Evolutionary conservation across 1,284 basidiomycete species (phyloP), one percentile per base, ranked within the genome.

Genomic region (Cutaneotrichosporon cavernicola): DNA sequence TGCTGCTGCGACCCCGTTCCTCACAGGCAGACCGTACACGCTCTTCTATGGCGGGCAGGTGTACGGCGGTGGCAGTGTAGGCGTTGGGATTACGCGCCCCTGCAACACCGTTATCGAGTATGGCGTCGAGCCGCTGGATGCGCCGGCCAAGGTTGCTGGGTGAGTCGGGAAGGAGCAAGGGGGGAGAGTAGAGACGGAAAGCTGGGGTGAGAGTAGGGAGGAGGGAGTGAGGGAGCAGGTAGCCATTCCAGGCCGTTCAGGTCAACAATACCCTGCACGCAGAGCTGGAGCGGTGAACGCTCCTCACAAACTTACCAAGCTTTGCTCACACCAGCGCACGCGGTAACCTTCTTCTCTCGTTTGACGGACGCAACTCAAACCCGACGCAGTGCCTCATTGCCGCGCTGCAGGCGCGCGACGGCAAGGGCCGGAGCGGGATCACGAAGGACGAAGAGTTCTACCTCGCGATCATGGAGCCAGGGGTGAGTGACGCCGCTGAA

Each of bases 1-100:
- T 14, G 88, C 88, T 0, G 84, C 90, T 0, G 88, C 89, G 0
- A 95, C 92, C 0, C 91, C 92, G 0, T 95, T 95, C 76, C 82
- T 92, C 22, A 94, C 91, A 0, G 90, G 90, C 11, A 82, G 89
- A 22, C 89, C 89, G 1, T 86, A 89, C 56, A 94, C 92, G 0
- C 81, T 95, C 2, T 87, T 92, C 69, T 80, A 85, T 67, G 85
- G 87, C 59, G 81, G 82, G 34, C 73, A 82, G 2, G 84, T 91
- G 26, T 78, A 85, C 67, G 86, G 85, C 0, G 80, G 85, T 1
- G 92, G 92, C 6, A 88, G 90, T 0, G 85, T 95, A 4, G 91
- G 91, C 0, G 65, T 93, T 10, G 89, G 86, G 2, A 67, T 91
- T 61, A 76, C 74, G 3, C 59, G 71, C 9, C 71, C 82, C 0